Conservation (phyloP, 208 protist species). For the Leishmania turanica region DNA sequence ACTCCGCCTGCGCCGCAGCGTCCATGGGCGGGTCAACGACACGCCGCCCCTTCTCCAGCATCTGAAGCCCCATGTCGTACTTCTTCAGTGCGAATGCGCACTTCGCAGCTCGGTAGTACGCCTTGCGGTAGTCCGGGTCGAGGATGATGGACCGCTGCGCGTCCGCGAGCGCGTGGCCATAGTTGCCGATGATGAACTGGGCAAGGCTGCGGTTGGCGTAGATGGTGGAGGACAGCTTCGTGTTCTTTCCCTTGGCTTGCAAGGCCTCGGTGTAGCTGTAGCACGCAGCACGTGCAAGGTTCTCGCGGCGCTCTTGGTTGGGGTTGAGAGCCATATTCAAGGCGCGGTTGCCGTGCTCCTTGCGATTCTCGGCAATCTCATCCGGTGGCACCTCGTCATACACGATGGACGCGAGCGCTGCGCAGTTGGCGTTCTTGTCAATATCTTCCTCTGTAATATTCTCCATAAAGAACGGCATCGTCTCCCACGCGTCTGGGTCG, state of each 20-base stretch:
- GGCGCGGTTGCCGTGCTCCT: constrained; percentile 83
- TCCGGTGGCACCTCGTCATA: constrained; percentile 87
- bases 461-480: constrained; percentile 92
- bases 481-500: constrained; percentile 84
- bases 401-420: constrained; percentile 79
- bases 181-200: constrained; percentile 90
- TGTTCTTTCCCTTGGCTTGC: constrained; percentile 79
- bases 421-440: constrained; percentile 72
- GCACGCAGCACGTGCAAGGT: constrained; percentile 77
- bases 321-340: constrained; percentile 82
- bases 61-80: constrained; percentile 68
- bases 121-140: constrained; percentile 81
- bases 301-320: constrained; percentile 71
- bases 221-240: constrained; percentile 59
- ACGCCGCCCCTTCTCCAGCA: constrained; percentile 53
- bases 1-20: constrained; percentile 41
- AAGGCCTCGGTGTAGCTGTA: constrained; percentile 89
- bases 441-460: constrained; percentile 84
- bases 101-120: constrained; percentile 86
- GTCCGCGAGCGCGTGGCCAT: constrained; percentile 82
- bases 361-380: constrained; percentile 85
- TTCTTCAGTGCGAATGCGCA: constrained; percentile 73
- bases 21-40: constrained; percentile 43
- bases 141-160: constrained; percentile 82
- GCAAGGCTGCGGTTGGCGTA: constrained; percentile 88